Percentiles rank a stretch among this genome's conserved stretches.
phyloP scores from a whole-genome alignment of 2,329 filamentous ascomycete species.

The Colletotrichum sidae region DNA sequence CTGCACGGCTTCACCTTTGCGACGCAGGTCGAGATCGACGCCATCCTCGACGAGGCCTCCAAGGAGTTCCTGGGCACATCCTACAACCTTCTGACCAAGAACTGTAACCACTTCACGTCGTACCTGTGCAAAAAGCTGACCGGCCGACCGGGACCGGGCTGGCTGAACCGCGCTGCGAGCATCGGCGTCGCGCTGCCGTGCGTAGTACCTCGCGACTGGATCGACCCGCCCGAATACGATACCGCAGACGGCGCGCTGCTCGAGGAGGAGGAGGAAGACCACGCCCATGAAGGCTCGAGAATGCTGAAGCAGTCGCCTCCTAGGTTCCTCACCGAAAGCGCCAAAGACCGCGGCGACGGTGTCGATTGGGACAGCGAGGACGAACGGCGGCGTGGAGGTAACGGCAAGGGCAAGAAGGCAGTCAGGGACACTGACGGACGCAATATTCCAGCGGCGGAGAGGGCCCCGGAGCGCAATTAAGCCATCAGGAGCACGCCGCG shows the following conservation, averaged over 20 bases:
- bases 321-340: conserved; percentile 42
- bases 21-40: conserved; percentile 75
- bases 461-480: conserved; percentile 52
- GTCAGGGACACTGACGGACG: conserved; percentile 64
- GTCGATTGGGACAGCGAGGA: conserved; percentile 59
- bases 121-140: conserved; percentile 81
- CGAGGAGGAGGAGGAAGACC: conserved; percentile 64
- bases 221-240: conserved; percentile 81
- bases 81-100: conserved; percentile 85
- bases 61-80: conserved; percentile 79
- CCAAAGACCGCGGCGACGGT: conserved; percentile 44
- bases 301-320: conserved; percentile 62
- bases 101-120: conserved; percentile 91
- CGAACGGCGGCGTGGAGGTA: conserved; percentile 53
- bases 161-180: conserved; percentile 86
- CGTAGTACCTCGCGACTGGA: conserved; percentile 85
- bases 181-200: conserved; percentile 86
- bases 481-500: background rate
- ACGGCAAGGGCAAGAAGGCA: conserved; percentile 57
- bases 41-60: conserved; percentile 75
- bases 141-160: conserved; percentile 74
- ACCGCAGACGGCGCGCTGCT: conserved; percentile 77
- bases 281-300: conserved; percentile 64
- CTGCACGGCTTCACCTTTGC: conserved; percentile 83
- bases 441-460: conserved; percentile 63